These are phyloP conservation scores for Cercospora sesami DNA, from an alignment of 2,329 filamentous ascomycete species.

Conservation along the genomic window DNA sequence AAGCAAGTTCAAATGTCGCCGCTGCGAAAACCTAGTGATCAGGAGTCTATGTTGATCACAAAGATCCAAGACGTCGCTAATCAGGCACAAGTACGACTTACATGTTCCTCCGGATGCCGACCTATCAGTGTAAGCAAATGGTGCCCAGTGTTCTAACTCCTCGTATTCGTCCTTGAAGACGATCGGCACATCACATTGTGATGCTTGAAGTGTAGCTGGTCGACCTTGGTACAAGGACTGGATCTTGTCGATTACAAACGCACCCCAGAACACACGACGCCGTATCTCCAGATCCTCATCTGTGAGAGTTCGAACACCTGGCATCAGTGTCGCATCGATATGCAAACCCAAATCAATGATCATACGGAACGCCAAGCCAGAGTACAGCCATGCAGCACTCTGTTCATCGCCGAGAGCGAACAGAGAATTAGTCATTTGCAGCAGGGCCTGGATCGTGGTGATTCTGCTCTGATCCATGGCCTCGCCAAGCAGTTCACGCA, in stretches of 20 bases:
- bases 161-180: slow-evolving; percentile 54
- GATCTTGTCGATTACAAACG: slow-evolving; percentile 53
- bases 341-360: slow-evolving; percentile 58
- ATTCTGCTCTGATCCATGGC: slow-evolving; percentile 52
- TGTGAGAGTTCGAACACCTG: slow-evolving; percentile 40
- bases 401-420: slow-evolving; percentile 54
- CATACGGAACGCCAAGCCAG: slow-evolving; percentile 58
- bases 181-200: slow-evolving; percentile 50
- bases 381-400: slow-evolving; percentile 59
- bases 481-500: slow-evolving; percentile 50
- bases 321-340: slow-evolving; percentile 43
- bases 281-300: slow-evolving; percentile 51
- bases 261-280: slow-evolving; percentile 50
- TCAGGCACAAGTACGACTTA: neutral
- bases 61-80: neutral
- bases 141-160: slow-evolving; percentile 54
- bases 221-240: slow-evolving; percentile 57
- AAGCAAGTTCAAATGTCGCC: neutral
- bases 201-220: slow-evolving; percentile 51
- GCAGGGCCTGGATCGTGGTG: slow-evolving; percentile 56
- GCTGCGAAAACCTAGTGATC: neutral
- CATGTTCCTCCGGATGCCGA: slow-evolving; percentile 9
- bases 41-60: neutral
- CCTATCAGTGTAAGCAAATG: slow-evolving; percentile 40
- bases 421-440: slow-evolving; percentile 54